Base-by-base conservation (phyloP, 768 basidiomycete species). In the Tylopilus felleus region DNA sequence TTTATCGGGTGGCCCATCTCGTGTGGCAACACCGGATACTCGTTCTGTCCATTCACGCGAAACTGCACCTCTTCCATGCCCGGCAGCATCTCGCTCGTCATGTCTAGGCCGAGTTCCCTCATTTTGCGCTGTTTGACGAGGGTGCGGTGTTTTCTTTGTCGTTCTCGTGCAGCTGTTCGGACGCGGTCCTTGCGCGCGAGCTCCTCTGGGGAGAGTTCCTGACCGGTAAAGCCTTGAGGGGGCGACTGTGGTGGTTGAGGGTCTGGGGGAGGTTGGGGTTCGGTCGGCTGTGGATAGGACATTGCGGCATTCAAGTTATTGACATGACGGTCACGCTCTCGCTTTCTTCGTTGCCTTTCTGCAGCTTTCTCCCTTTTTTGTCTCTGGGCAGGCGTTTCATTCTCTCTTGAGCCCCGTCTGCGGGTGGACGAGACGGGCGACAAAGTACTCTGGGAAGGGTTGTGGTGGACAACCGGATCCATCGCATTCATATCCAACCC, bases 351-450 rank as follows among this genome's bases (percentile, higher is more conserved):
- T 68, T 93, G 90, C 56, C 90, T 77, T 69, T 92, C 90, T 39
- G 91, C 88, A 1, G 90, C 90, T 69, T 92, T 91, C 77, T 90
- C 88, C 61, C 90, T 81, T 68, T 92, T 92, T 62, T 81, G 76
- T 60, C 82, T 77, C 72, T 89, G 86, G 52, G 79, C 79, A 27
- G 82, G 80, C 12, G 86, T 85, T 74, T 90, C 88, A 76, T 86
- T 82, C 67, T 89, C 81, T 60, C 87, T 78, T 39, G 81, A 73
- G 25, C 43, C 53, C 23, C 85, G 78, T 70, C 85, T 87, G 57
- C 75, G 73, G 45, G 78, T 66, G 23, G 70, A 68, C 16, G 70
- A 66, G 52, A 63, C 59, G 19, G 70, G 62, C 1, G 66, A 55
- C 49, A 70, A 49, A 4, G 69, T 72, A 23, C 68, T 70, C 45